Conservation (phyloP, 768 basidiomycete genomes). For the Boletus speciosus region DNA sequence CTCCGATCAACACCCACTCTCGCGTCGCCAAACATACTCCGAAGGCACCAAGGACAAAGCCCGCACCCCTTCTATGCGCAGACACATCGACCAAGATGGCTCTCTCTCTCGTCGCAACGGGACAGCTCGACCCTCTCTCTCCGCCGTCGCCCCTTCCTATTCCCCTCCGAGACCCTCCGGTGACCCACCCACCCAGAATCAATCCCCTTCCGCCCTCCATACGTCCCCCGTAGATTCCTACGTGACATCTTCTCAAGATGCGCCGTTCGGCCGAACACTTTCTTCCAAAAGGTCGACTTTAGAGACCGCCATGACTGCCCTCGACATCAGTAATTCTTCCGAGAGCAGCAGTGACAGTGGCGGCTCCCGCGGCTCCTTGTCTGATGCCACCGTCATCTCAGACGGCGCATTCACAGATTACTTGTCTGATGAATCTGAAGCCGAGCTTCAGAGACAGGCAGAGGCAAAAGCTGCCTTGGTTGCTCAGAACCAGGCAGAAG, state of each 20-base stretch:
- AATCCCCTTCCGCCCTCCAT: slow-evolving; percentile 18
- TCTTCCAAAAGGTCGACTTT: slow-evolving; percentile 31
- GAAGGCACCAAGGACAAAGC: slow-evolving; percentile 55
- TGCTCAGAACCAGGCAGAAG: slow-evolving; percentile 79
- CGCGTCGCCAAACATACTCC: slow-evolving; percentile 48
- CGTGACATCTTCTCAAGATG: slow-evolving; percentile 28
- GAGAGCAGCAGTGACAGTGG: slow-evolving; percentile 58
- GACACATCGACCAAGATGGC: slow-evolving; percentile 53
- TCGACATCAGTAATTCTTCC: slow-evolving; percentile 43
- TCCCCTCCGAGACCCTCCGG: slow-evolving; percentile 20
- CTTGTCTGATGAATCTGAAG: slow-evolving; percentile 89
- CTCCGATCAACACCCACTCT: slow-evolving; percentile 41
- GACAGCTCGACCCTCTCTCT: slow-evolving; percentile 44
- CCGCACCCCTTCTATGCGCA: slow-evolving; percentile 61
- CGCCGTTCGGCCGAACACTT: slow-evolving; percentile 32
- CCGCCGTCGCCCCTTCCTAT: slow-evolving; percentile 36
- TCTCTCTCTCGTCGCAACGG: slow-evolving; percentile 45
- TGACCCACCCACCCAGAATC: slow-evolving; percentile 19
- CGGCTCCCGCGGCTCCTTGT: slow-evolving; percentile 51
- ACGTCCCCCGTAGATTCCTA: slow-evolving; percentile 22
- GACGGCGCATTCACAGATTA: slow-evolving; percentile 90
- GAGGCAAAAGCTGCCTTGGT: slow-evolving; percentile 73
- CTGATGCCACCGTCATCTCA: slow-evolving; percentile 76
- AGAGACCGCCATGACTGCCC: slow-evolving; percentile 38
- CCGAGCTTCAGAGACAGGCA: slow-evolving; percentile 81